Evolutionary conservation across 345 rosid species (phyloP).

Genomic region (Brassica cretica): DNA sequence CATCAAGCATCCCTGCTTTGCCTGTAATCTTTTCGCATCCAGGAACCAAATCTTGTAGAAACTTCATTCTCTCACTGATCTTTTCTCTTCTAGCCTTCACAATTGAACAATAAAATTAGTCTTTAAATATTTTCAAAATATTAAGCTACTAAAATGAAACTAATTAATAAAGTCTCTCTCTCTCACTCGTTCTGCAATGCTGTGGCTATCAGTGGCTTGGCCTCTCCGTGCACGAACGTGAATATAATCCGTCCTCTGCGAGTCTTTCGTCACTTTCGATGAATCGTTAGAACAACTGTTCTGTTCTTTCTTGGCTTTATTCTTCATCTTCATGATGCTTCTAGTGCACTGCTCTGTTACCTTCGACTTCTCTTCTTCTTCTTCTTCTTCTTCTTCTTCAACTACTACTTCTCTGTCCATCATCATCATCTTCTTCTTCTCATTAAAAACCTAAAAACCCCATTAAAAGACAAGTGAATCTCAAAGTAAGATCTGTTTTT

Average conservation of each 20-base stretch:
- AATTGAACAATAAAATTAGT: constrained; percentile 7
- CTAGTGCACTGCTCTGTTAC: constrained; percentile 13
- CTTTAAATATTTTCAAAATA: background rate
- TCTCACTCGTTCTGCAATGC: constrained; percentile 91
- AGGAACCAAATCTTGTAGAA: constrained; percentile 93
- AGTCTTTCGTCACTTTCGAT: constrained; percentile 31
- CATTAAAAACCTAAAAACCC: background rate
- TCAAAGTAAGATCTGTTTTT: background rate
- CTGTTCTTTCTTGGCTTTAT: constrained; percentile 25
- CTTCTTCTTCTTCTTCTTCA: background rate
- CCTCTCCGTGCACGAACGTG: constrained; percentile 13
- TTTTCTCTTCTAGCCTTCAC: constrained; percentile 91
- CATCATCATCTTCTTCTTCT: constrained; percentile 1
- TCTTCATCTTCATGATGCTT: constrained; percentile 18
- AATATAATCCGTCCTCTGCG: constrained; percentile 46
- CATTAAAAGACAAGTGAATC: background rate
- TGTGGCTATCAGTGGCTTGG: constrained; percentile 15
- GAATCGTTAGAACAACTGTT: constrained; percentile 54
- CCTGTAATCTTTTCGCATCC: constrained; percentile 98
- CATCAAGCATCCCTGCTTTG: constrained; percentile 99
- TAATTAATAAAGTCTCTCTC: constrained; percentile 33
- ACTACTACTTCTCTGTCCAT: background rate
- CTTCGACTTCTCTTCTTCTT: constrained; percentile 10
- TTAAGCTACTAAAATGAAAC: background rate
- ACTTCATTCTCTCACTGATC: constrained; percentile 96